Conservation (phyloP, 1,284 basidiomycete species). For the Cryptococcus sp. region DNA sequence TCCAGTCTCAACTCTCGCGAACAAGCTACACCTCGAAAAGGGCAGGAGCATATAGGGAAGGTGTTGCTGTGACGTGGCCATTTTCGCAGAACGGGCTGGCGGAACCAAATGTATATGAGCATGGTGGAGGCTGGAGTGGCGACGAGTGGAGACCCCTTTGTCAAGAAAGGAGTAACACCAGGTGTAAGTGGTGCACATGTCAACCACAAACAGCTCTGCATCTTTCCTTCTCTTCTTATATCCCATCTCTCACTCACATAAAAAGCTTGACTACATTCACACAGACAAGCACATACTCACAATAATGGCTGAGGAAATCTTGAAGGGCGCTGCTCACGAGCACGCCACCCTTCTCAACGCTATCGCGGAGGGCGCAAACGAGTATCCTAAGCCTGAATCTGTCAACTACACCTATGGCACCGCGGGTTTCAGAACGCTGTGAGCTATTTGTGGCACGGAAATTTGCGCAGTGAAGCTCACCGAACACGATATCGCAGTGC, state of each 20-base stretch:
- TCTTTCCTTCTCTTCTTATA: conserved; percentile 1
- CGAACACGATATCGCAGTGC: conserved; percentile 59
- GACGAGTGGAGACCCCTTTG: no score
- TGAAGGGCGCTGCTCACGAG: conserved; percentile 28
- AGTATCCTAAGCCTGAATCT: conserved; percentile 55
- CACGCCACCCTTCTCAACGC: conserved; percentile 35
- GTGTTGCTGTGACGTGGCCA: no score
- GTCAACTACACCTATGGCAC: conserved; percentile 82
- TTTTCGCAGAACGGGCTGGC: no score
- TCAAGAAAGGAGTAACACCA: no score
- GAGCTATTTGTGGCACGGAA: conserved; percentile 21
- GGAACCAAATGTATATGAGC: no score
- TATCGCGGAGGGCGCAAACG: conserved; percentile 42
- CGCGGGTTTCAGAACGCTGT: conserved; percentile 92
- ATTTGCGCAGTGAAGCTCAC: not conserved
- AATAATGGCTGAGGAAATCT: conserved; percentile 9
- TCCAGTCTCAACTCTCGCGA: not conserved
- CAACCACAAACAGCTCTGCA: not conserved
- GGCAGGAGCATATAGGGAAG: not conserved
- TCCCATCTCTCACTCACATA: not conserved
- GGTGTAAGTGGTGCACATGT: no score
- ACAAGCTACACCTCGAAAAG: not conserved
- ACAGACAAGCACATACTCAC: not conserved
- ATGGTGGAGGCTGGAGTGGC: no score
- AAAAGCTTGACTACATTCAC: not conserved